Conservation (phyloP, 768 basidiomycete genomes). For the Kwoniella dejecticola region DNA sequence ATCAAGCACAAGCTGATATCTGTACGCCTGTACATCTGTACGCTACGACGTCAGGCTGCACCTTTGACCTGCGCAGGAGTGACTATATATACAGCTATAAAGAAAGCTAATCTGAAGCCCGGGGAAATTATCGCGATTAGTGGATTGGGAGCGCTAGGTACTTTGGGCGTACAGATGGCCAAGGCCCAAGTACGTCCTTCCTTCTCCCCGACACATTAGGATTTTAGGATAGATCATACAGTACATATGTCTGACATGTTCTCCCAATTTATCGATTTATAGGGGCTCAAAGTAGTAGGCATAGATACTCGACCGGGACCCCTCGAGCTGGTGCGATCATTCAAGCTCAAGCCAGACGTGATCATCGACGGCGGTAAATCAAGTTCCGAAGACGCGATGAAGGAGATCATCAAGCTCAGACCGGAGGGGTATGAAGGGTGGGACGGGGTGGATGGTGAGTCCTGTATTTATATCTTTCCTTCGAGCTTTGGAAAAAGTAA, state of each 20-base stretch:
- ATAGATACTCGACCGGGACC: constrained; percentile 32
- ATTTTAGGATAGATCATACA: neutral
- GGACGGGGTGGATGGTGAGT: constrained; percentile 32
- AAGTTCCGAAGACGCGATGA: constrained; percentile 11
- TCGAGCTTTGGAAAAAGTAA: neutral
- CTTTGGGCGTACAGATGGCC: constrained; percentile 32
- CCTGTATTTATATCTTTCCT: too few species aligned
- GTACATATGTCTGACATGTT: neutral
- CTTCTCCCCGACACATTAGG: too few species aligned
- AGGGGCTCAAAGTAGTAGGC: constrained; percentile 33
- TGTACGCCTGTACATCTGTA: too few species aligned
- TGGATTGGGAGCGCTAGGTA: constrained; percentile 34
- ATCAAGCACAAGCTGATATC: too few species aligned
- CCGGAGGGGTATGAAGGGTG: constrained; percentile 27
- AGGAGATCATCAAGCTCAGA: constrained; percentile 22
- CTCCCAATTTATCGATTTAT: neutral
- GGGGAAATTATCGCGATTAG: constrained; percentile 31
- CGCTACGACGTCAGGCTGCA: constrained; percentile 21
- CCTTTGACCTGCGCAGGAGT: constrained; percentile 35
- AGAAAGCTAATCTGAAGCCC: constrained; percentile 22
- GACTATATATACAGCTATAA: constrained; percentile 30
- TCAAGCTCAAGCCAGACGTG: constrained; percentile 21
- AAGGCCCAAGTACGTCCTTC: constrained; percentile 16
- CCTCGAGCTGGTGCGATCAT: constrained; percentile 7
- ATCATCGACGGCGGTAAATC: constrained; percentile 23